Evolutionary conservation across 2,329 filamentous ascomycete genomes (phyloP), one percentile per base, ranked within the genome.

Genomic region (Graphiopsis chlorocephala): DNA sequence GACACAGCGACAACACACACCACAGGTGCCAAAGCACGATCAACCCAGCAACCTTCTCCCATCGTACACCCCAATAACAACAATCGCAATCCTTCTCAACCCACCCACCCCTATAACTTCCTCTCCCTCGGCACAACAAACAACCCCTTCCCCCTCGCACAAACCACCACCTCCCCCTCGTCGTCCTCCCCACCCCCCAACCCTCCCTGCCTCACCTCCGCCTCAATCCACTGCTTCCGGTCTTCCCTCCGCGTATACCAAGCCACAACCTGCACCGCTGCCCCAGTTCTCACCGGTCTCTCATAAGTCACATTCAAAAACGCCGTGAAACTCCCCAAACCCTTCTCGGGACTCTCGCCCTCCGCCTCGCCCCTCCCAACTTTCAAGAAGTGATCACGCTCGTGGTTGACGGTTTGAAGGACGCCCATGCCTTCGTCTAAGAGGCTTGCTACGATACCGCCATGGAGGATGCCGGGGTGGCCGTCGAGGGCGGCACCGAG

Each of bases 341-440:
- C 69, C 45, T 67, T 64, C 2, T 68, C 63, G 23, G 68, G 68
- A 45, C 68, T 52, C 61, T 74, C 72, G 2, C 72, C 72, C 17
- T 65, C 65, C 11, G 66, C 67, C 55, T 68, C 50, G 6, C 66
- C 65, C 28, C 15, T 28, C 14, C 48, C 60, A 2, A 62, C 60
- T 6, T 25, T 33, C 3, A 53, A 10, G 20, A 69, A 28, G 50
- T 71, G 69, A 6, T 61, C 63, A 7, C 70, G 59, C 26, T 76
- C 76, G 17, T 70, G 64, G 66, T 84, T 84, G 29, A 81, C 69
- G 2, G 77, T 76, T 11, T 85, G 75, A 20, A 86, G 67, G 6
- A 82, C 76, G 0, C 86, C 85, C 72, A 84, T 82, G 6, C 78
- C 75, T 71, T 89, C 86, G 70, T 89, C 86, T 25, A 89, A 72